A percentile compares a stretch with the other conserved stretches of the same genome.
These are phyloP conservation scores for Fusarium sp. DNA, from an alignment of 2,329 filamentous ascomycete genomes.

Conservation along the genomic window DNA sequence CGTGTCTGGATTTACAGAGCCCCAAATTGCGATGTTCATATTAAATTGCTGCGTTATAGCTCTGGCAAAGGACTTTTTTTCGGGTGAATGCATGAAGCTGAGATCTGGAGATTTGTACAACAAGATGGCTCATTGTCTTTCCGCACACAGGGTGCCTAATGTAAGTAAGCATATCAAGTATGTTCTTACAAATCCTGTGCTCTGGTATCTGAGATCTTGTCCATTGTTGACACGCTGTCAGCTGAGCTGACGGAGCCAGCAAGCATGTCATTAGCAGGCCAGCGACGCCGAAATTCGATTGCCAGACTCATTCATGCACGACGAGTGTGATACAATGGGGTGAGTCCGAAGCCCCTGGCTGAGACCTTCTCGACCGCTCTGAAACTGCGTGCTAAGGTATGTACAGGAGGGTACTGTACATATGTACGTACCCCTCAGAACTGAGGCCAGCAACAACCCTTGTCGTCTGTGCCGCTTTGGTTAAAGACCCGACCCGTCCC, in stretches of 20 bases:
- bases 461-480: slow-evolving; percentile 40
- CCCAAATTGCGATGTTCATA: neutral
- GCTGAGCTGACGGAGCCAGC: neutral
- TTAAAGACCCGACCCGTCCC: slow-evolving; percentile 38
- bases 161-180: neutral
- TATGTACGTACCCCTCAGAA: slow-evolving; percentile 32
- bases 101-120: neutral
- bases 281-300: slow-evolving; percentile 26
- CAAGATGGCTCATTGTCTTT: neutral
- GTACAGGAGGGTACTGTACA: slow-evolving; percentile 3
- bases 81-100: neutral
- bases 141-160: neutral
- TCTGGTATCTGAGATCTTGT: neutral
- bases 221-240: neutral
- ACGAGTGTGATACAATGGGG: slow-evolving; percentile 9
- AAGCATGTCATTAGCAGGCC: neutral
- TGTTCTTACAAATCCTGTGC: neutral
- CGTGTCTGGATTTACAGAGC: neutral
- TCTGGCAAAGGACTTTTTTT: neutral
- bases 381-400: neutral
- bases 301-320: slow-evolving; percentile 27
- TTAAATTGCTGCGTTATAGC: neutral
- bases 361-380: slow-evolving; percentile 13
- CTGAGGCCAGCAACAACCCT: slow-evolving; percentile 43
- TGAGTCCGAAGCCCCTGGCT: slow-evolving; percentile 11